phyloP scores from a whole-genome alignment of 2,329 filamentous ascomycete species.

The Sphaerostilbella broomeana region DNA sequence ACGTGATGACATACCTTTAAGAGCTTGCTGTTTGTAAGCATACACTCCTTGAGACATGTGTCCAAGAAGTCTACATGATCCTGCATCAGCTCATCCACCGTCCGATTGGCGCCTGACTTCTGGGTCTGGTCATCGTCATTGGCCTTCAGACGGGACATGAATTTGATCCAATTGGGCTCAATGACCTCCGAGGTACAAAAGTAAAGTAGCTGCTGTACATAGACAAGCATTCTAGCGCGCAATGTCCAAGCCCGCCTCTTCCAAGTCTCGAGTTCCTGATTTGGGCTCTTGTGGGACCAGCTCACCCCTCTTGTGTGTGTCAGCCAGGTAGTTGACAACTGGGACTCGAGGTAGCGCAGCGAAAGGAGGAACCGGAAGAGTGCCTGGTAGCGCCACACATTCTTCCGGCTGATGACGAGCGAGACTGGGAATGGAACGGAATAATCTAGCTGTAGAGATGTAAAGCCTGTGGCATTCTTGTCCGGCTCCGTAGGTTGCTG shows the following conservation, averaged over 20 bases:
- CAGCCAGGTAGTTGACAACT: constrained; percentile 83
- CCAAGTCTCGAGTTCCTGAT: constrained; percentile 75
- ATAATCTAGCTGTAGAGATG: constrained; percentile 90
- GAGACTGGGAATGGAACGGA: constrained; percentile 91
- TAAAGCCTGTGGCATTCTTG: constrained; percentile 84
- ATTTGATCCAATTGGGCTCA: constrained; percentile 90
- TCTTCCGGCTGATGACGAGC: constrained; percentile 91
- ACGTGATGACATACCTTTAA: constrained; percentile 66
- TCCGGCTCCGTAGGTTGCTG: constrained; percentile 63
- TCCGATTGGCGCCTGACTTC: constrained; percentile 46
- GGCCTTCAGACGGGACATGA: constrained; percentile 79
- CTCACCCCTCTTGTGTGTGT: constrained; percentile 74
- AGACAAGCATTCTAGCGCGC: constrained; percentile 89
- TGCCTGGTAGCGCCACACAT: constrained; percentile 92
- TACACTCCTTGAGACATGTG: constrained; percentile 96
- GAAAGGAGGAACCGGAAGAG: constrained; percentile 92
- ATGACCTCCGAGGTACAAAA: constrained; percentile 97
- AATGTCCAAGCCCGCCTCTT: constrained; percentile 90
- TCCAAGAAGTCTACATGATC: constrained; percentile 98
- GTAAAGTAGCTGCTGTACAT: constrained; percentile 93
- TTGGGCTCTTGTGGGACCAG: constrained; percentile 76
- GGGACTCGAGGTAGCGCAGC: constrained; percentile 79
- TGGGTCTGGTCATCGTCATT: constrained; percentile 38
- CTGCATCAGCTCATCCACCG: constrained; percentile 97
- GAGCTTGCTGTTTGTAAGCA: constrained; percentile 95